Base-by-base conservation (phyloP, 2,329 filamentous ascomycete species). In the Nemania bipapillata region DNA sequence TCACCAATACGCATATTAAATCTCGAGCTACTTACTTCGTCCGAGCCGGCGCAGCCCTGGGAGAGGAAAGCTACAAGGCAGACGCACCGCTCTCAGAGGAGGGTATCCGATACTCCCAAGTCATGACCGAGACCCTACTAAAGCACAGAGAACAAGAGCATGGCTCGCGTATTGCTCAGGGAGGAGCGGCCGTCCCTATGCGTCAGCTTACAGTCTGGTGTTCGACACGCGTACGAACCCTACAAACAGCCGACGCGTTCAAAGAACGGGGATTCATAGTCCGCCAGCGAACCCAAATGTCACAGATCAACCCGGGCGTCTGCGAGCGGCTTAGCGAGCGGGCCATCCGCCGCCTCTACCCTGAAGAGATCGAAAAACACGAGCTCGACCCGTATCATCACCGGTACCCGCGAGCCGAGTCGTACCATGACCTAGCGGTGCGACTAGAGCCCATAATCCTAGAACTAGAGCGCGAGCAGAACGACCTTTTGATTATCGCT, bases 351-450 rank as follows among this genome's bases (percentile, higher is more conserved):
- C 84, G 89, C 75, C 85, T 94, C 64, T 97, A 95, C 77, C 93
- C 95, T 0, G 92, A 97, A 3, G 96, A 99, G 80, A 92, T 97
- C 6, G 87, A 90, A 72, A 97, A 97, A 82, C 96, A 99, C 80
- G 92, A 97, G 73, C 84, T 92, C 58, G 96, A 99, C 79, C 96
- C 96, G 0, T 99, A 99, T 77, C 96, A 99, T 77, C 96, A 99
- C 80, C 89, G 96, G 45, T 99, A 97, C 78, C 96, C 96, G 7
- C 88, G 96, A 70, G 95, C 95, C 69, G 96, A 99, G 92, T 98
- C 95, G 8, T 99, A 99, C 80, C 96, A 99, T 79, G 96, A 99
- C 77, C 89, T 99, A 50, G 96, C 96, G n/a, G 96, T 99, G 68
- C 92, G 96, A 24, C 89, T 99, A 54, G 96, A 99, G 79, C 96